Percentiles rank a stretch among this genome's conserved stretches.
These are phyloP conservation scores for Gracilaria gracilis DNA, from an alignment of 23 red algal genomes.

Conservation along the genomic window DNA sequence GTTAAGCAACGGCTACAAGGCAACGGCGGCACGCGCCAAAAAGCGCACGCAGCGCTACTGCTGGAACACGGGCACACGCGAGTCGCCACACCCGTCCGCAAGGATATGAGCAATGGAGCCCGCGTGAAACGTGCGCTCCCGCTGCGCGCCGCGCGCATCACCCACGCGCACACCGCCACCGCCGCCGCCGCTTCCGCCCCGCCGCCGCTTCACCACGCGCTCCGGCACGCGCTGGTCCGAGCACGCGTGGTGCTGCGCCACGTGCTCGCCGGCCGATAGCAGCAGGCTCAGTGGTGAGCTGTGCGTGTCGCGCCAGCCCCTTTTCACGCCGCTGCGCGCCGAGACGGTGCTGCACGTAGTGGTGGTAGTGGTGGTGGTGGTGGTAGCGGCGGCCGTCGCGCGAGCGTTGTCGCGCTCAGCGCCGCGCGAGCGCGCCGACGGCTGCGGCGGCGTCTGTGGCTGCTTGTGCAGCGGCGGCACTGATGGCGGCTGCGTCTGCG, in stretches of 20 bases:
- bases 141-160: background rate
- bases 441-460: too few species aligned
- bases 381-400: too few species aligned
- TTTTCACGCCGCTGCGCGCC: background rate
- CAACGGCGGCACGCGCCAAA: background rate
- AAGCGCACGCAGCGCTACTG: background rate
- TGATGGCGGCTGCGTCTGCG: too few species aligned
- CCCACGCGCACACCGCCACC: background rate
- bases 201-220: background rate
- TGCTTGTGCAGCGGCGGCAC: too few species aligned
- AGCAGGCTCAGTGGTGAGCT: conserved; percentile 1
- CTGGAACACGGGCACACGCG: conserved; percentile 25
- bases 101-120: conserved; percentile 23
- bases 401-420: too few species aligned
- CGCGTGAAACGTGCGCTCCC: background rate
- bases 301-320: background rate
- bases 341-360: too few species aligned
- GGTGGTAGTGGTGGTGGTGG: too few species aligned
- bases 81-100: background rate
- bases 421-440: too few species aligned
- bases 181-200: background rate
- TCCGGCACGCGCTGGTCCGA: conserved; percentile 20
- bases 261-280: conserved; percentile 19
- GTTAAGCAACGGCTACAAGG: too few species aligned
- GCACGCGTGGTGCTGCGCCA: background rate